A percentile compares a stretch with the other conserved stretches of the same genome.
Evolutionary conservation across 805 yeast species (phyloP).

Genomic region (Candida suzukii): DNA sequence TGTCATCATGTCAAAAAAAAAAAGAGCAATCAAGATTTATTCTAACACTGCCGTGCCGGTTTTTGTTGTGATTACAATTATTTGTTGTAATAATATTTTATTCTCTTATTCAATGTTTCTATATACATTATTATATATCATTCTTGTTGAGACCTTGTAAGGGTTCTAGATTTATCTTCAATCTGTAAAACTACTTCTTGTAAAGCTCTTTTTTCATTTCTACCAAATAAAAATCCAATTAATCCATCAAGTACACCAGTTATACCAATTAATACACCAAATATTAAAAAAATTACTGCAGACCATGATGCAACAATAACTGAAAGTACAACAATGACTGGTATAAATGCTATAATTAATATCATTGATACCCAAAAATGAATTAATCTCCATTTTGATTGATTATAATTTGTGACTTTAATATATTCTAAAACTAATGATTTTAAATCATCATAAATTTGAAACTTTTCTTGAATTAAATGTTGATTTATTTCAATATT

Average conservation of each 20-base stretch:
- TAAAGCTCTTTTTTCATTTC: constrained; percentile 72
- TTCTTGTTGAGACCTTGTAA: constrained; percentile 1
- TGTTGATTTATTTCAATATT: neutral
- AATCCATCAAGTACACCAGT: constrained; percentile 72
- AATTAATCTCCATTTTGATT: constrained; percentile 53
- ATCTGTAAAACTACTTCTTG: constrained; percentile 72
- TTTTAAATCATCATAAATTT: constrained; percentile 45
- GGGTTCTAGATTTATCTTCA: constrained; percentile 16
- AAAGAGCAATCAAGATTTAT: too few relatives aligned
- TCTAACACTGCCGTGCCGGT: too few relatives aligned
- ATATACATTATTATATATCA: too few relatives aligned
- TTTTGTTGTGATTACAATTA: too few relatives aligned
- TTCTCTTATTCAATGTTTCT: too few relatives aligned
- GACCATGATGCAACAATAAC: constrained; percentile 44
- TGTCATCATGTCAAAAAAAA: too few relatives aligned
- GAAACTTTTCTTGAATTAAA: constrained; percentile 4
- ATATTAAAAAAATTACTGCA: constrained; percentile 57
- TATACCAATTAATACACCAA: constrained; percentile 46
- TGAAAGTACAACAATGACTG: constrained; percentile 56
- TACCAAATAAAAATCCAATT: constrained; percentile 72
- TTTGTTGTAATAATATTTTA: too few relatives aligned
- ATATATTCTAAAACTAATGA: constrained; percentile 38
- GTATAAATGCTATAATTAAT: constrained; percentile 43
- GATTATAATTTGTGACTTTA: constrained; percentile 46
- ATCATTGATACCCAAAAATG: constrained; percentile 58